Conservation (phyloP, 306 rosid genomes). For the Neltuma alba region DNA sequence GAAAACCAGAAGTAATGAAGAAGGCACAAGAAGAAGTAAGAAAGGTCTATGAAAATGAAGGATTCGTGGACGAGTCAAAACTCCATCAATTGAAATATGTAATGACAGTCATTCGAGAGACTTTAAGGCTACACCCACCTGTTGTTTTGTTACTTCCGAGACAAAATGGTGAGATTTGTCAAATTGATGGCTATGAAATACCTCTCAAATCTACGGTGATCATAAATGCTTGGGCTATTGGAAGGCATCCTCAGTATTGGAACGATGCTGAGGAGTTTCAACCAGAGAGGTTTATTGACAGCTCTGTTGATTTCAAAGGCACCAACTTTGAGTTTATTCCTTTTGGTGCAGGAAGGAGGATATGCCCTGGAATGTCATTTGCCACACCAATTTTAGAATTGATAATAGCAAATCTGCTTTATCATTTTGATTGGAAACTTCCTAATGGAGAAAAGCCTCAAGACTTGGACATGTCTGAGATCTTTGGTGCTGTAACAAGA, state of each 20-base stretch:
- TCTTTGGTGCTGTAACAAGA: neutral
- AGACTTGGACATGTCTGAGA: neutral
- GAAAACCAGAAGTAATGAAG: too few relatives aligned
- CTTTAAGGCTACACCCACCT: conserved; percentile 21
- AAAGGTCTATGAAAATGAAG: neutral
- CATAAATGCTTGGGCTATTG: conserved; percentile 14
- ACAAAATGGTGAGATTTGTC: neutral
- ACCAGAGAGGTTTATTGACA: neutral
- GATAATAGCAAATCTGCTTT: neutral
- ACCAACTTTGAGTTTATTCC: neutral
- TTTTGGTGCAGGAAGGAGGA: neutral
- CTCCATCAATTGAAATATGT: conserved; percentile 16
- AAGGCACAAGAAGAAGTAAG: conserved; percentile 19
- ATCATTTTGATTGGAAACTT: conserved; percentile 5
- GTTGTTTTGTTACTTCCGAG: neutral
- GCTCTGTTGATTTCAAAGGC: neutral
- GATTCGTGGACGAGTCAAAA: neutral
- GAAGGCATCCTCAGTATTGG: neutral
- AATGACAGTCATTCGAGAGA: neutral
- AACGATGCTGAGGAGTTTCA: neutral
- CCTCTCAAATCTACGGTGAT: neutral
- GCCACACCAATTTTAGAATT: neutral
- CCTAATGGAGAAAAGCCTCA: neutral
- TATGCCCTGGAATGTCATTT: neutral
- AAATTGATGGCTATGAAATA: neutral